A percentile compares a stretch with the other conserved stretches of the same genome.
These are phyloP conservation scores for Leishmania major DNA, from an alignment of 208 protist species.

Conservation along the genomic window DNA sequence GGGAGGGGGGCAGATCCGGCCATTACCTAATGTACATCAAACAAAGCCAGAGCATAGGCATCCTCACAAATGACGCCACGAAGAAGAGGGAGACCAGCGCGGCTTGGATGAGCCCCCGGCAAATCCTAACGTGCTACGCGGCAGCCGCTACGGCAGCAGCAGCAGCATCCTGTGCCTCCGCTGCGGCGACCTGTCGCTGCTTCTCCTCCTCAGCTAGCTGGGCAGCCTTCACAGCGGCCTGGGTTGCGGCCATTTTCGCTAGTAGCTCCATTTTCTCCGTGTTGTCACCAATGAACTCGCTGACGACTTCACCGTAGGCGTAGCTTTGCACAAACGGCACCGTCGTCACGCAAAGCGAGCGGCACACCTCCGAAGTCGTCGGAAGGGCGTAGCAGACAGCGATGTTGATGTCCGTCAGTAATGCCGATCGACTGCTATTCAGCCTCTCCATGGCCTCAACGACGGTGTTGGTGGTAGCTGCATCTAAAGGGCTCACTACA, in stretches of 20 bases:
- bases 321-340: slow-evolving; percentile 63
- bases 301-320: slow-evolving; percentile 57
- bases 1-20: background rate
- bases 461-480: slow-evolving; percentile 44
- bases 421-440: slow-evolving; percentile 56
- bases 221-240: slow-evolving; percentile 31
- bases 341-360: slow-evolving; percentile 39
- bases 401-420: slow-evolving; percentile 46
- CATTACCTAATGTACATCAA: slow-evolving; percentile 7
- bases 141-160: slow-evolving; percentile 15
- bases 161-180: background rate
- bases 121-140: background rate
- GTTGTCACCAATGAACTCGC: slow-evolving; percentile 69
- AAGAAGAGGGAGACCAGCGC: background rate
- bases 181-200: slow-evolving; percentile 14
- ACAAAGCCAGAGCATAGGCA: background rate
- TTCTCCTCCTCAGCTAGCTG: slow-evolving; percentile 37
- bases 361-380: slow-evolving; percentile 48
- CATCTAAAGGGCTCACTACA: slow-evolving; percentile 59
- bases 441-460: slow-evolving; percentile 66
- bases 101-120: background rate
- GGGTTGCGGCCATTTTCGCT: slow-evolving; percentile 53
- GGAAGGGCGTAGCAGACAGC: slow-evolving; percentile 60
- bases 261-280: slow-evolving; percentile 70
- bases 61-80: too few relatives aligned